A percentile compares a stretch with the other conserved stretches of the same genome.
These are phyloP conservation scores for Talinum fruticosum DNA, from an alignment of 148 eudicot species.

Conservation along the genomic window DNA sequence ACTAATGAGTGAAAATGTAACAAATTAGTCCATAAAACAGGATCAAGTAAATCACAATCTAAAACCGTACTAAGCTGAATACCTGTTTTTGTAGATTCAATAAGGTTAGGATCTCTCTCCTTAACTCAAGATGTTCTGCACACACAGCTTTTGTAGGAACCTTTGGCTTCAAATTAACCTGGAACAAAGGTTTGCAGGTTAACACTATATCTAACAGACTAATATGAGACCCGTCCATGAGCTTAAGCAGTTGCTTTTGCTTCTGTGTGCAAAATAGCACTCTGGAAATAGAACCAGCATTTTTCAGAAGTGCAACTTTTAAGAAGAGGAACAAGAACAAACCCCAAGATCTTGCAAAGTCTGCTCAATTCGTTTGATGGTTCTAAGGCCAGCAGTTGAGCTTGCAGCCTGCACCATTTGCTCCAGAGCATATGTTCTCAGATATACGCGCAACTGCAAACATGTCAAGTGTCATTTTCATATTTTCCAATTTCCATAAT, in stretches of 20 bases:
- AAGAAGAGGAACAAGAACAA: slow-evolving; percentile 33
- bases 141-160: slow-evolving; percentile 97
- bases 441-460: slow-evolving; percentile 86
- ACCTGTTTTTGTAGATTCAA: slow-evolving; percentile 97
- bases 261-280: not conserved
- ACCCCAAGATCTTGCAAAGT: slow-evolving; percentile 99
- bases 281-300: not conserved
- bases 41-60: not conserved
- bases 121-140: slow-evolving; percentile 92
- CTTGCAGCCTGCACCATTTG: slow-evolving; percentile 99
- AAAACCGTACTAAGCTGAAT: slow-evolving; percentile 6
- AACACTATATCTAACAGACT: not conserved
- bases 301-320: slow-evolving; percentile 9
- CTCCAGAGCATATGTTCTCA: slow-evolving; percentile 85
- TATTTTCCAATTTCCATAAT: not conserved
- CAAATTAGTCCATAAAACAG: slow-evolving; percentile 13
- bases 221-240: not conserved
- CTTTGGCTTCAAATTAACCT: slow-evolving; percentile 96
- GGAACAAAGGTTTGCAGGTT: slow-evolving; percentile 15
- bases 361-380: slow-evolving; percentile 92
- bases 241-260: not conserved
- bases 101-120: slow-evolving; percentile 86
- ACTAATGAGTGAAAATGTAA: slow-evolving; percentile 35
- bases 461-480: slow-evolving; percentile 5
- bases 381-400: slow-evolving; percentile 91